Base-by-base conservation (phyloP, 2,329 filamentous ascomycete species). In the Alternaria viburni region DNA sequence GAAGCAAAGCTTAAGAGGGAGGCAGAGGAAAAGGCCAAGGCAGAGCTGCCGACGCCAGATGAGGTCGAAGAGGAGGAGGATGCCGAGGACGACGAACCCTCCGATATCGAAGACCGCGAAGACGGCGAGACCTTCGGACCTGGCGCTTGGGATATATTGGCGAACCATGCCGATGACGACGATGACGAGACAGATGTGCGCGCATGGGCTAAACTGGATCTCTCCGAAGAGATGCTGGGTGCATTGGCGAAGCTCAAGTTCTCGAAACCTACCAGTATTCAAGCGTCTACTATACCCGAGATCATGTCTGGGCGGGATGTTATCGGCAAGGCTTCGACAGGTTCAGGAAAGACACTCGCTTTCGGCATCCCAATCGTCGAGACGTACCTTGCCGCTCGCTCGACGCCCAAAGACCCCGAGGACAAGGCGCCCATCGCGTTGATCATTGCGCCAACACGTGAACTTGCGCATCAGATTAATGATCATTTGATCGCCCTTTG, bases 281-380 rank as follows among this genome's bases (percentile, higher is more conserved):
- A 99, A 78, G 81, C 85, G 19, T 85, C 88, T 32, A 85, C 92
- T 1, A 97, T 99, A 70, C 94, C 96, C 0, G 87, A 92, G 57
- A 92, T 97, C 49, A 78, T 95, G 19, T 87, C 88, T 6, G 95
- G 95, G 0, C 91, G 92, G 76, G 95, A 99, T 79, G 91, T 98
- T 15, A 91, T 99, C 67, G 96, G 96, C 45, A 99, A 99, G 82
- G 96, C 96, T 2, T 91, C 95, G 11, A 99, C 96, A 0, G 96
- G 96, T 69, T 98, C 96, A 13, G 96, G 96, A 71, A 99, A 99
- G 82, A 99, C 96, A 0, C 83, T 99, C 47, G 95, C 96, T 0
- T 99, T 97, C 79, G 93, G 91, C 1, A 93, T 99, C 66, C 96
- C 96, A 0, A 96, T 99, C 59, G 84, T 98, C 10, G 94, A 99